Base-by-base conservation (phyloP, 2,329 filamentous ascomycete genomes). In the Trichoderma aggressivum region DNA sequence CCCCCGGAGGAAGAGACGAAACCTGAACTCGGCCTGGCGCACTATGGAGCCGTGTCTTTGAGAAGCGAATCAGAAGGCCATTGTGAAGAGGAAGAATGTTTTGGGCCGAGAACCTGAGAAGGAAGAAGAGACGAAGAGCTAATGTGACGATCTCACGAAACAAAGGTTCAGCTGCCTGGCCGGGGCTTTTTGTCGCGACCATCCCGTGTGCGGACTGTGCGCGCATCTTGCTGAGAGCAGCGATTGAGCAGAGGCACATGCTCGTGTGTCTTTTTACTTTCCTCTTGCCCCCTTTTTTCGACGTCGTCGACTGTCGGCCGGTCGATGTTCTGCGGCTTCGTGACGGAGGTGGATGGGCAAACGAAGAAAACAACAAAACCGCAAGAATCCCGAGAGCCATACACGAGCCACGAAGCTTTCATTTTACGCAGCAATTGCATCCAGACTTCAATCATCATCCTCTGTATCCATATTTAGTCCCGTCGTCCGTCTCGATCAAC, bases 181-280 rank as follows among this genome's bases (percentile, higher is more conserved):
- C 43, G 56, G 55, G 43, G 56, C 28, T 39, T 55, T 67, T 43
- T 32, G 55, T 62, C 21, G 64, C 53, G 30, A 39, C 34, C 36
- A 39, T n/a, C 39, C 55, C 65, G 65, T 47, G 56, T 59, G 56
- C 65, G 56, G 65, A 70, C 58, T n/a, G 56, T 61, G 65, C 65
- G 56, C 39, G 65, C 39, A 28, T 16, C 32, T 39, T 55, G 59
- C 59, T 60, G 34, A 24, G 24, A 30, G 64, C 59, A 62, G 28
- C 43, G 60, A 64, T 64, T 18, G 32, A 65, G 34, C 34, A 60
- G 55, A 39, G 55, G 14, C 59, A 53, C n/a, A 24, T n/a, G 16
- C 59, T 43, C 24, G 11, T n/a, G 18, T 18, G 47, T 53, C 55
- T 32, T 61, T 61, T 34, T 24, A 36, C 26, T 30, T 60, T 16